Conservation (phyloP, 2,329 filamentous ascomycete genomes). For the Graphilbum ipis-grandicollis region DNA sequence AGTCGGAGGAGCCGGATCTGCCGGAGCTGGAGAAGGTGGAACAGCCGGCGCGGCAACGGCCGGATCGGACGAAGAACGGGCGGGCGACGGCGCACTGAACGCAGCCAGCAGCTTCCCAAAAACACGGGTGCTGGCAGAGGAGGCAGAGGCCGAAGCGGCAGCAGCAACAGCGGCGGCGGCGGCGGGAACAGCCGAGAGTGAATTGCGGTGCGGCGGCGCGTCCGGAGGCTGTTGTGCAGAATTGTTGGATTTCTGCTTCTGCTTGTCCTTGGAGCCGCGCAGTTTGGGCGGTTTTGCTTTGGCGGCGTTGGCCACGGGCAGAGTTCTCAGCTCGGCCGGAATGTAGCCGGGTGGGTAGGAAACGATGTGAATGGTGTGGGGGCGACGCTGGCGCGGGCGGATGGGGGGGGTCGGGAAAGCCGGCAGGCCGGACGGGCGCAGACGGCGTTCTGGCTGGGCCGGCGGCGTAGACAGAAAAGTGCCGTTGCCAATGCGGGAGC, state of each 20-base stretch:
- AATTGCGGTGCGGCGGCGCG: not conserved
- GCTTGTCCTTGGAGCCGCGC: not conserved
- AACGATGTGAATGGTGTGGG: conserved; percentile 37
- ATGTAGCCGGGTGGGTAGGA: conserved; percentile 25
- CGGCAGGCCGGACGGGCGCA: conserved; percentile 9
- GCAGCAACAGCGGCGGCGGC: not conserved
- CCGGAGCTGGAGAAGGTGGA: not conserved
- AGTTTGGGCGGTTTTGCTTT: not conserved
- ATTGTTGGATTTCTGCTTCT: conserved; percentile 2
- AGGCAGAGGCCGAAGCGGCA: not conserved
- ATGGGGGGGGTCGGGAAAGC: conserved; percentile 23
- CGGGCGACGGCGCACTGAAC: not conserved
- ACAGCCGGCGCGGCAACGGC: not conserved
- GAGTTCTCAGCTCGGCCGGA: conserved; percentile 19
- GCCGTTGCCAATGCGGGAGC: conserved; percentile 10
- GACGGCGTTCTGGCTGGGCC: conserved; percentile 7
- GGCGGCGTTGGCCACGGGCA: not conserved
- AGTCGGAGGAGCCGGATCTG: not conserved
- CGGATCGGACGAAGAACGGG: not conserved
- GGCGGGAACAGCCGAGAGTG: not conserved
- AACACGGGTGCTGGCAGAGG: not conserved
- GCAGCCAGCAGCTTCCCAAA: not conserved
- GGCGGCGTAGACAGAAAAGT: conserved; percentile 13
- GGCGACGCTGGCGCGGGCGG: conserved; percentile 30
- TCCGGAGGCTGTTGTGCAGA: not conserved